Evolutionary conservation across 345 rosid species (phyloP).

Genomic region (Arabidopsis thaliana): DNA sequence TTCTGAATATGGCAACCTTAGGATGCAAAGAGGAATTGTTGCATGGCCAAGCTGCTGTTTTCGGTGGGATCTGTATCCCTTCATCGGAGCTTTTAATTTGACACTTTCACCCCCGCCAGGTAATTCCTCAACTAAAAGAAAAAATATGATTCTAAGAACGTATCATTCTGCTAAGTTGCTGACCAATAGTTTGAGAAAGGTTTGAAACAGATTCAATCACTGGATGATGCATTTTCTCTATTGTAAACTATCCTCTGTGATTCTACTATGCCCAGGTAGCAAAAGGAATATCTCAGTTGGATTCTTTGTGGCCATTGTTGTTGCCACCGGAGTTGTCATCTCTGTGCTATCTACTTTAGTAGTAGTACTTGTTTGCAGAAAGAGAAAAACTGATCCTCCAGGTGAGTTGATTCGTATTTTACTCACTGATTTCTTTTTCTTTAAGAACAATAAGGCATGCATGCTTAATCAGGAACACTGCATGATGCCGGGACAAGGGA

Average conservation of each 20-base stretch:
- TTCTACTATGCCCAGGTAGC: background rate
- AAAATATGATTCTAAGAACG: background rate
- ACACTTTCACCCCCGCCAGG: background rate
- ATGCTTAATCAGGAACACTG: background rate
- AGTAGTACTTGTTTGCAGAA: background rate
- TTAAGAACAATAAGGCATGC: background rate
- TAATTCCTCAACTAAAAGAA: background rate
- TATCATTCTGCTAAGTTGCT: background rate
- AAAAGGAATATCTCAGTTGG: background rate
- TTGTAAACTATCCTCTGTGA: background rate
- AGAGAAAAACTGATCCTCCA: background rate
- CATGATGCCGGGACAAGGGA: background rate
- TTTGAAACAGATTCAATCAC: background rate
- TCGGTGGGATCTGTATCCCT: conserved; percentile 2
- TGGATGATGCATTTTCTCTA: background rate
- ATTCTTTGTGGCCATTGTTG: background rate
- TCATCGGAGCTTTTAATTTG: background rate
- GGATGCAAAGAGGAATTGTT: background rate
- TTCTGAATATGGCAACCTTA: background rate
- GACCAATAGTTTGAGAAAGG: background rate
- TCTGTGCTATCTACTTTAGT: background rate
- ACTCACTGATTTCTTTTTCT: background rate
- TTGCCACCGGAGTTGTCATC: background rate
- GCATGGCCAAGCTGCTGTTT: conserved; percentile 11
- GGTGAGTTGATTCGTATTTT: background rate